These are phyloP conservation scores for Mortierella hygrophila DNA, from an alignment of 192 early-diverging fungal species.

Conservation along the genomic window DNA sequence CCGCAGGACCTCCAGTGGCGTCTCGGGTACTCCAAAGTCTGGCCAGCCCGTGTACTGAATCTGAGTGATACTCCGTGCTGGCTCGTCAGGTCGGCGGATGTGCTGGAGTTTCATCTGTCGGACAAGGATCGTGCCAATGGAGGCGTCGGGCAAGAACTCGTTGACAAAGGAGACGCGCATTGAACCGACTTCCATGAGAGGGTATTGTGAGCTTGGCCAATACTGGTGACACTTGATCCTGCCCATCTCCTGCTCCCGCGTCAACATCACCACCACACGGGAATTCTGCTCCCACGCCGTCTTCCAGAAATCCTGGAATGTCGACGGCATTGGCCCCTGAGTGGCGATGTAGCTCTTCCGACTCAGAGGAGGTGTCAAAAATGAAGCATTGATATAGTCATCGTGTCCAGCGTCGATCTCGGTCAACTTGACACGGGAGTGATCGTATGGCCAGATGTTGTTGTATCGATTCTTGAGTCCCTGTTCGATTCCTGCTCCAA, in stretches of 20 bases:
- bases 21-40: conserved; percentile 87
- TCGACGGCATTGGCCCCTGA: conserved; percentile 84
- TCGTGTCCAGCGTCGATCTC: conserved; percentile 42
- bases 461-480: conserved; percentile 86
- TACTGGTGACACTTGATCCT: conserved; percentile 90
- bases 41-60: conserved; percentile 92
- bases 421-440: conserved; percentile 65
- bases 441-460: conserved; percentile 87
- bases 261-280: conserved; percentile 94
- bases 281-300: conserved; percentile 94
- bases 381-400: conserved; percentile 61
- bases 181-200: conserved; percentile 60
- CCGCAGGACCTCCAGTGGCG: conserved; percentile 75
- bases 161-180: conserved; percentile 65
- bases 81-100: conserved; percentile 15
- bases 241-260: conserved; percentile 89
- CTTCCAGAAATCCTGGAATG: conserved; percentile 94
- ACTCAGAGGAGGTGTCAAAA: conserved; percentile 47
- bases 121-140: conserved; percentile 69
- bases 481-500: conserved; percentile 84
- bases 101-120: conserved; percentile 64
- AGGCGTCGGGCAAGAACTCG: conserved; percentile 63
- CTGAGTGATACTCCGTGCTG: conserved; percentile 71
- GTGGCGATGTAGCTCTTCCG: conserved; percentile 66
- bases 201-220: conserved; percentile 76